Conservation (phyloP, 2,329 filamentous ascomycete species). For the Biscogniauxia mediterranea region DNA sequence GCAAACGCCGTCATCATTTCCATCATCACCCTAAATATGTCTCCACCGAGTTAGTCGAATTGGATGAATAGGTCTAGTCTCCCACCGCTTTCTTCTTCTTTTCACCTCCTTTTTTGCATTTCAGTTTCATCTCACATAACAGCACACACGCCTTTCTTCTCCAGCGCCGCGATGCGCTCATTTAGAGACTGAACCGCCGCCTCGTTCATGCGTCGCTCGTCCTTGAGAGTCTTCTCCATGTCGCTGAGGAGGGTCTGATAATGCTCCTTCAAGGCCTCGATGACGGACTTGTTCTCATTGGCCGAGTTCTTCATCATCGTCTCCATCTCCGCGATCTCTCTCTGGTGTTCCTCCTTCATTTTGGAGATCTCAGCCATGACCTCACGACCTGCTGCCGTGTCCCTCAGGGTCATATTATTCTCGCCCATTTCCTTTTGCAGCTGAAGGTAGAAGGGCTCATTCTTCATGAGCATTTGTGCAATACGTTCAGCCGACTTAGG, state of each 20-base stretch:
- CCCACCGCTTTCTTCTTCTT: no score
- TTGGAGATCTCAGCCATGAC: conserved; percentile 56
- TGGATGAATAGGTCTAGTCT: no score
- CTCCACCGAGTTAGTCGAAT: no score
- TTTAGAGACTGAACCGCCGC: conserved; percentile 23
- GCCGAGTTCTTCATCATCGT: conserved; percentile 36
- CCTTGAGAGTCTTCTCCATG: conserved; percentile 25
- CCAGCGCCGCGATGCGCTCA: conserved; percentile 25
- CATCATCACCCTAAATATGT: not conserved
- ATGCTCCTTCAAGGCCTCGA: conserved; percentile 28
- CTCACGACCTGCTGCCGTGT: conserved; percentile 46
- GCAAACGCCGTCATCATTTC: not conserved
- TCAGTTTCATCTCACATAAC: conserved; percentile 24
- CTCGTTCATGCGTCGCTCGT: conserved; percentile 30
- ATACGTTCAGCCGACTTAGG: conserved; percentile 22
- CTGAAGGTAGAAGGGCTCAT: conserved; percentile 63
- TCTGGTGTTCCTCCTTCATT: conserved; percentile 55
- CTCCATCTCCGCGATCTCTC: conserved; percentile 57
- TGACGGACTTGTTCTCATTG: conserved; percentile 24
- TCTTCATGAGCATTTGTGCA: conserved; percentile 42
- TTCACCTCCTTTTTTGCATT: not conserved
- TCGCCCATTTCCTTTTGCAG: conserved; percentile 67
- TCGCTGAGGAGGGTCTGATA: conserved; percentile 24
- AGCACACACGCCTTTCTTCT: conserved; percentile 21
- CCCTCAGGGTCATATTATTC: conserved; percentile 52